phyloP scores from a whole-genome alignment of 2,329 filamentous ascomycete species.

The Fusarium sp. region DNA sequence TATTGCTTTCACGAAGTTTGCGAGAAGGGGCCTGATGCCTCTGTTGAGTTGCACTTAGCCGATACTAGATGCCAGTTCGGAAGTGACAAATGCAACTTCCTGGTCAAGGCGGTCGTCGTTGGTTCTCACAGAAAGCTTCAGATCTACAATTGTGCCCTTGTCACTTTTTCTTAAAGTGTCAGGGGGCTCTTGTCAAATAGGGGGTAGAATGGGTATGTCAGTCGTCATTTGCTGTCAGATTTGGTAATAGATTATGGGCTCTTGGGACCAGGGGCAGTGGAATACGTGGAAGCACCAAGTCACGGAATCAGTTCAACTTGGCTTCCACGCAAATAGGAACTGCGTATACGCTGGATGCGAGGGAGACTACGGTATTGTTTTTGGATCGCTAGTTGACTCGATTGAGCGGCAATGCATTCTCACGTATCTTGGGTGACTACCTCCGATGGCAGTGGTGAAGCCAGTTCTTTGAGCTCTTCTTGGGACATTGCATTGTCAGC shows the following conservation, averaged over 20 bases:
- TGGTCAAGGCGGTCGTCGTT: background rate
- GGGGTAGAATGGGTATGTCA: too few relatives aligned
- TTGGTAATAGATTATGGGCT: background rate
- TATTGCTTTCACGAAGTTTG: background rate
- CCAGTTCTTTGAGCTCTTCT: too few relatives aligned
- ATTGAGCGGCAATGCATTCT: too few relatives aligned
- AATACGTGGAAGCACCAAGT: too few relatives aligned
- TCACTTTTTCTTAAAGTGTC: background rate
- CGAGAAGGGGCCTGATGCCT: background rate
- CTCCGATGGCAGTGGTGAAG: too few relatives aligned
- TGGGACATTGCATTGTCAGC: too few relatives aligned
- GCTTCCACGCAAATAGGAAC: background rate
- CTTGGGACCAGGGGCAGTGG: too few relatives aligned
- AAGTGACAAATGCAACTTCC: background rate
- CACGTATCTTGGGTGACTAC: too few relatives aligned
- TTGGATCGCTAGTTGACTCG: too few relatives aligned
- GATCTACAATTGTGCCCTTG: background rate
- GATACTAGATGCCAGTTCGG: background rate
- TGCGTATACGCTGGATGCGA: too few relatives aligned
- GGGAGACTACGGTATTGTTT: too few relatives aligned
- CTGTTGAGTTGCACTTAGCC: fast-evolving
- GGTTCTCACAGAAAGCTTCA: background rate
- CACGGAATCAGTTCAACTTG: too few relatives aligned
- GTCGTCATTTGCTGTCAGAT: background rate
- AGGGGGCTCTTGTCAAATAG: background rate